Evolutionary conservation across 495 filamentous ascomycete genomes (phyloP).

Genomic region (Trichoderma erinaceum): DNA sequence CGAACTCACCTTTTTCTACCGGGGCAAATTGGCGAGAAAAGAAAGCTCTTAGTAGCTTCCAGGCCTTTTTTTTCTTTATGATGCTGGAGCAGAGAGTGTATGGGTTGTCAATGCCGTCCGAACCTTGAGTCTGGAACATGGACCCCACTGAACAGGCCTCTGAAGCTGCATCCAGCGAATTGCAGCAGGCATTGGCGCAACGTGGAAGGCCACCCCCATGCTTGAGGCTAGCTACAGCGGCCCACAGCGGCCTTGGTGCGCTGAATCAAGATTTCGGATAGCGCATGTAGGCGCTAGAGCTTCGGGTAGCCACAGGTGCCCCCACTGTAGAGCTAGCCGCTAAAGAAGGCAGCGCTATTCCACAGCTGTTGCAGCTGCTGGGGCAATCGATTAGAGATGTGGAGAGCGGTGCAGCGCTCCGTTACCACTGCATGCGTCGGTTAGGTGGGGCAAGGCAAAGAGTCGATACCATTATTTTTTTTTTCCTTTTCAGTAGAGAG

Average conservation of each 20-base stretch:
- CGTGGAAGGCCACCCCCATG: background rate
- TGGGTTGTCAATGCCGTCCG: background rate
- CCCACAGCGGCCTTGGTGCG: background rate
- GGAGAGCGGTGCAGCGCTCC: background rate
- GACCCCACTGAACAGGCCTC: background rate
- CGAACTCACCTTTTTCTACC: background rate
- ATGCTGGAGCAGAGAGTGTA: background rate
- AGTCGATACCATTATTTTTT: background rate
- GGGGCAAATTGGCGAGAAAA: background rate
- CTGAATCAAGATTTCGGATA: background rate
- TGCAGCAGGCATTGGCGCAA: background rate
- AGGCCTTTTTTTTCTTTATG: background rate
- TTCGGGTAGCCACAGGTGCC: background rate
- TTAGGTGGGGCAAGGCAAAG: background rate
- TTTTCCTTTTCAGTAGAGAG: background rate
- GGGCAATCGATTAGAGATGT: background rate
- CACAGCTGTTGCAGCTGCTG: constrained; percentile 4
- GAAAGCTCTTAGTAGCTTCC: no score
- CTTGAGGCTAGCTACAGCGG: background rate
- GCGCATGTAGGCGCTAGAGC: background rate
- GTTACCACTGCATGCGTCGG: background rate
- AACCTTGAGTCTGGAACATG: background rate
- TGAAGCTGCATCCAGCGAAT: constrained; percentile 1
- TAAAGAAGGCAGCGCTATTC: background rate
- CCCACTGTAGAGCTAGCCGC: background rate